A percentile compares a stretch with the other conserved stretches of the same genome.
Evolutionary conservation across 225 moss, liverwort and hornwort species (phyloP).

Genomic region (Lunularia cruciata): DNA sequence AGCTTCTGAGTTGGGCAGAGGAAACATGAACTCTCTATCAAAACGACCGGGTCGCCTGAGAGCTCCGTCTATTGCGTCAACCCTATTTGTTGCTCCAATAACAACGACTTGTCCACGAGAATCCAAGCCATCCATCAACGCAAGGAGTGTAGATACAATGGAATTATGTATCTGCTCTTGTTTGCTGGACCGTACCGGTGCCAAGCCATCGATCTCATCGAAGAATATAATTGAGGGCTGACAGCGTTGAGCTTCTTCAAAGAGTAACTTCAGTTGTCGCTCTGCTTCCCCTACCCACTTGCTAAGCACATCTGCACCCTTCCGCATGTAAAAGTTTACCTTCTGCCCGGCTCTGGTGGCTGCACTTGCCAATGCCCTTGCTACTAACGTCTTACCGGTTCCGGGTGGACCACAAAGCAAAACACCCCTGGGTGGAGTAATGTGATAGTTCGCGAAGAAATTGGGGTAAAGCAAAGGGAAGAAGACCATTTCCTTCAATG

Average conservation of each 20-base stretch:
- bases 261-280: conserved; percentile 73
- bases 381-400: conserved; percentile 77
- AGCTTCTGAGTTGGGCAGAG: conserved; percentile 68
- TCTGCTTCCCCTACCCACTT: conserved; percentile 90
- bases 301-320: conserved; percentile 82
- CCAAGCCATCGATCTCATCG: conserved; percentile 85
- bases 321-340: conserved; percentile 86
- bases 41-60: conserved; percentile 71
- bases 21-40: conserved; percentile 68
- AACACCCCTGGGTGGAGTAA: conserved; percentile 76
- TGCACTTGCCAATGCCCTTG: conserved; percentile 80
- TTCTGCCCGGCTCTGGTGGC: conserved; percentile 76
- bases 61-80: conserved; percentile 75
- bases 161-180: conserved; percentile 86
- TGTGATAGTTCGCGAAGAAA: conserved; percentile 77
- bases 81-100: conserved; percentile 73
- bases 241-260: conserved; percentile 81
- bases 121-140: conserved; percentile 79
- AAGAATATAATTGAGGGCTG: conserved; percentile 84
- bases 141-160: conserved; percentile 75
- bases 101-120: conserved; percentile 84
- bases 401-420: conserved; percentile 78
- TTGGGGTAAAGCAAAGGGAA: conserved; percentile 77
- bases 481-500: conserved; percentile 90
- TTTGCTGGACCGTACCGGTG: conserved; percentile 79